Base-by-base conservation (phyloP, 108 stramenopile genomes). In the Stephanodiscus triporus region DNA sequence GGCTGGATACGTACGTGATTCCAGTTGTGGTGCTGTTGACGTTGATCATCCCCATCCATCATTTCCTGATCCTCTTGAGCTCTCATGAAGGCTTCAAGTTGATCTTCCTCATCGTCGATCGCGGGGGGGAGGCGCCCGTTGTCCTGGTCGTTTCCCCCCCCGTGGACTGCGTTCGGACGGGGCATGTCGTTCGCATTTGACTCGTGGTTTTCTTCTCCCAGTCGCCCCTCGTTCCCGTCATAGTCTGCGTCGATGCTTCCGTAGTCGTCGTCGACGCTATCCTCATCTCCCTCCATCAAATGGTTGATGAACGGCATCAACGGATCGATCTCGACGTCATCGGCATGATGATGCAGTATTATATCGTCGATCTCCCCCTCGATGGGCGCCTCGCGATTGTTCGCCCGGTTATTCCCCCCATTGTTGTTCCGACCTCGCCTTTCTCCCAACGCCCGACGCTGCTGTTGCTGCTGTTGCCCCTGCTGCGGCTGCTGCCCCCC, bases 61-160 rank as follows among this genome's bases (percentile, higher is more conserved):
- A 76, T 50, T n/a, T 68, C 71, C 61, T 80, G 78, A 53, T 73
- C 78, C 24, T 80, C 78, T 73, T 80, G 78, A 19, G 66, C 78
- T 63, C 78, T 45, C 30, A 80, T 49, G 43, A 80, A 80, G 42
- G 60, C 66, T 26, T 80, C 85, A 53, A 68, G 56, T 2, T 79
- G 77, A 29, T 83, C 85, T 68, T 87, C 86, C 16, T 82, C 78
- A 4, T 80, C 77, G 24, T 75, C 78, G 17, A 59, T 72, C 8
- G 50, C 81, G 20, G 53, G 53, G 53, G 20, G 53, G 26, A 54
- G 23, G 23, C 13, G 53, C 0, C 53, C 80, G n/a, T 10, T 24
- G 48, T 70, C 45, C 8, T 57, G 48, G 32, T 30, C 73, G 43
- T 69, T 50, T 14, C 60, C 38, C 16, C 20, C 58, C 9, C 8